Base-by-base conservation (phyloP, 2,329 filamentous ascomycete species). In the Ustulina deusta region DNA sequence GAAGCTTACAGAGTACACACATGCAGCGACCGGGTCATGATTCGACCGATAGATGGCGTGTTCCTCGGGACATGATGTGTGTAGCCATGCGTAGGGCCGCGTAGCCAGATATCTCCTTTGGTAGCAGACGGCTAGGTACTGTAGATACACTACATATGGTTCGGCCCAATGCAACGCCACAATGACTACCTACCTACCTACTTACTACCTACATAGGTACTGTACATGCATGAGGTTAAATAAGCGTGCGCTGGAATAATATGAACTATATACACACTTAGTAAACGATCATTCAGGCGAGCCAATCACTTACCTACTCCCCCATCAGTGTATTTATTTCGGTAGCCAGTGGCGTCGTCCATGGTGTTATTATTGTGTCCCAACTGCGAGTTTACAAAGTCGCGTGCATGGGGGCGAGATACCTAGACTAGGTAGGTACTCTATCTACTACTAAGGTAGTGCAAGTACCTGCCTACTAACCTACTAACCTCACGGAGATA, bases 81-180 rank as follows among this genome's bases (percentile, higher is more conserved):
- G 46, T 51, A 7, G 46, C 22, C 27, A 13, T 52, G 49, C 49
- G 49, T 22, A 32, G 42, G 61, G 61, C 61, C 61, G 51, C 51
- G 61, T 40, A 63, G 51, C 42, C 61, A 63, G 32, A 38, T 44
- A 54, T n/a, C n/a, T n/a, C n/a, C n/a, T n/a, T n/a, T 60, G 22
- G 32, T 20, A 40, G 17, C 13, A 13, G 38, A 40, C 13, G 38
- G 38, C 10, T 13, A 15, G 13, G 22, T 27, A 27, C 22, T 11
- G 13, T 13, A 17, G 22, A 15, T 13, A 25, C 44, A 25, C 44
- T 22, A 7, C 20, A 7, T 27, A 51, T 15, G 11, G 22, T 34
- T 34, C 29, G 13, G 51, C 38, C 20, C 10, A 7, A 54, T 36
- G 36, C 34, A 17, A 56, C 34, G 52, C 49, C 42, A 46, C 42